Evolutionary conservation across 2,329 filamentous ascomycete genomes (phyloP), one percentile per base, ranked within the genome.

Genomic region (Eutypella sp.): DNA sequence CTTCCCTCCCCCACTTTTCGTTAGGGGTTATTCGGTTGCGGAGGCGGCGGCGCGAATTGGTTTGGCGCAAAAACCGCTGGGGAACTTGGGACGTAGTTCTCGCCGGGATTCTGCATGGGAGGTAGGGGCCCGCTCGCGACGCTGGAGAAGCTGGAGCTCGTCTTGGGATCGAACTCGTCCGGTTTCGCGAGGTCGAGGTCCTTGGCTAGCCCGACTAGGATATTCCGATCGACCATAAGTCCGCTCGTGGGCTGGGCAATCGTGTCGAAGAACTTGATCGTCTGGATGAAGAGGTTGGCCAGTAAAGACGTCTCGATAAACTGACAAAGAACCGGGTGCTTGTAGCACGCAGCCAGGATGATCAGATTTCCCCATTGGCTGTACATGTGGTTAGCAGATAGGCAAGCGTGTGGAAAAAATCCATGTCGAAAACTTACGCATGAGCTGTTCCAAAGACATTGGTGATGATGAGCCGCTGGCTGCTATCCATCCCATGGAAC

Each of bases 341-440:
- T 79, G 66, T 82, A 91, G 3, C 85, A 87, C 1, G 92, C 90
- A 22, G 88, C 82, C 3, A 99, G 79, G n/a, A 95, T 89, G 41
- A 97, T 74, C 59, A 96, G 81, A 63, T 97, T 97, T 47, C 93
- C 92, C 73, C 95, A 99, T 89, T 99, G 93, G 5, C 91, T 95
- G 51, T 19, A 5, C 39, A 48, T 25, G 34, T 47, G 20, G 54
- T 59, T 57, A 65, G 56, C 52, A n/a, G 47, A 25, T 6, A 5
- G 27, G 24, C 2, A 18, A 33, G 42, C 33, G 31, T 42, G 34
- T 20, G 18, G 13, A 19, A 46, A 46, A 46, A 31, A 44, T 39
- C 19, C n/a, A 39, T 19, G 16, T 40, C 20, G 11, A 41, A 18
- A 22, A 82, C 89, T 81, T 87, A 95, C 88, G 92, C 91, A 74